Evolutionary conservation across 169 alveolate species (phyloP), one percentile per base, ranked within the genome.

Genomic region (Blepharisma undulans): DNA sequence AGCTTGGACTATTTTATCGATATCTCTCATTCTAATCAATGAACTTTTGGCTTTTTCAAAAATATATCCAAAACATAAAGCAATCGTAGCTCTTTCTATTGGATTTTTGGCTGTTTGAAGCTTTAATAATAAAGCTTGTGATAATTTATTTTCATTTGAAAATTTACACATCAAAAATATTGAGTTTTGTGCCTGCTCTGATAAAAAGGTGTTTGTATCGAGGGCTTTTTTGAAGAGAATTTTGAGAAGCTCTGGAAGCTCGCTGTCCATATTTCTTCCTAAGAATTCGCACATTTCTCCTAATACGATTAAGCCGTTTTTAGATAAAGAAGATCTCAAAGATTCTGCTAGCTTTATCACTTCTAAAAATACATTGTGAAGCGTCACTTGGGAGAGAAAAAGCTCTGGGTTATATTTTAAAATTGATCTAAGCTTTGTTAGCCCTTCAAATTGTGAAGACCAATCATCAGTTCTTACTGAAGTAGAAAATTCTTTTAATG

Each of bases 161-260:
- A 29, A 27, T 5, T 66, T 71, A 22, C 25, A 61, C 84, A 86
- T 86, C 25, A 22, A n/a, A 60, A 21, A 29, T 27, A 86, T 21
- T 10, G 91, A 21, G 12, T 86, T 72, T 72, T 86, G 60, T 7
- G 87, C 92, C 30, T 33, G 74, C 27, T 72, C 87, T 76, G 92
- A 88, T 14, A 88, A 29, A 59, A 88, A 88, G 1, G 27, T 4
- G 34, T 88, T 88, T n/a, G 92, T 88, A 16, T 88, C 92, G 10
- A n/a, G 29, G 16, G 72, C 33, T 88, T 88, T 88, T 48, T 76
- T 88, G 6, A 88, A 22, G 8, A 88, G 79, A n/a, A 76, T 36
- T 27, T 72, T 72, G 7, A 76, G 29, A 21, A 88, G 36, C 7
- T 34, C 87, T 19, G 61, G 33, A 10, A 88, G 59, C 14, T 88